Percentiles rank a stretch among this genome's conserved stretches.
Conservation (phyloP, 2,329 filamentous ascomycete species). For the Phialophora chinensis region DNA sequence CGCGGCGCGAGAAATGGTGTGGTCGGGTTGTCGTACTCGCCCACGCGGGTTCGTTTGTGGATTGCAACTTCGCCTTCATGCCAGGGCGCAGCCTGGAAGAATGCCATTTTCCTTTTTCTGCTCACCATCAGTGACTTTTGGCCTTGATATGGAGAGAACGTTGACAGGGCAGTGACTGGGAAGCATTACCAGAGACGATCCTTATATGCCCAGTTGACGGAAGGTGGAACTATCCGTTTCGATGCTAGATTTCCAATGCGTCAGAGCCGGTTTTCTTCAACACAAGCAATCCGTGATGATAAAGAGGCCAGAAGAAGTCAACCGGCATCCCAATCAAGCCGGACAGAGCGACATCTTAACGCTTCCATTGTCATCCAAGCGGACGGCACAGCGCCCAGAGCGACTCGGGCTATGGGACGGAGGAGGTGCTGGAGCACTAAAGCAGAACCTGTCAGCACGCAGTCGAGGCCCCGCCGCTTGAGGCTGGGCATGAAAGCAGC, state of each 20-base stretch:
- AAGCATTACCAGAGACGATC: not conserved
- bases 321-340: slow-evolving; percentile 3
- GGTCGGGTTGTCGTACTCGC: slow-evolving; percentile 68
- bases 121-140: not conserved
- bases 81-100: slow-evolving; percentile 50
- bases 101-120: slow-evolving; percentile 23
- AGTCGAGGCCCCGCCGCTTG: not conserved
- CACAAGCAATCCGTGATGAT: not conserved
- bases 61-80: slow-evolving; percentile 72
- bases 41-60: slow-evolving; percentile 66
- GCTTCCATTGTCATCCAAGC: not conserved
- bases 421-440: not conserved
- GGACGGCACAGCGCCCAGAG: not conserved
- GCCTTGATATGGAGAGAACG: not conserved
- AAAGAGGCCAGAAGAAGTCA: not conserved
- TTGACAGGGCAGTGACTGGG: not conserved
- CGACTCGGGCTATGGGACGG: not conserved
- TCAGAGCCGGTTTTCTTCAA: not conserved
- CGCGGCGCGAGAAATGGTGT: slow-evolving; percentile 65
- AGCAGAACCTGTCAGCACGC: slow-evolving; percentile 4
- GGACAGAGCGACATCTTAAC: not conserved
- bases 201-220: not conserved
- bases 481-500: not conserved
- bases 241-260: not conserved
- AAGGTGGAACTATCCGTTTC: not conserved